These are phyloP conservation scores for Calonectria montana DNA, from an alignment of 2,329 filamentous ascomycete genomes.

Conservation along the genomic window DNA sequence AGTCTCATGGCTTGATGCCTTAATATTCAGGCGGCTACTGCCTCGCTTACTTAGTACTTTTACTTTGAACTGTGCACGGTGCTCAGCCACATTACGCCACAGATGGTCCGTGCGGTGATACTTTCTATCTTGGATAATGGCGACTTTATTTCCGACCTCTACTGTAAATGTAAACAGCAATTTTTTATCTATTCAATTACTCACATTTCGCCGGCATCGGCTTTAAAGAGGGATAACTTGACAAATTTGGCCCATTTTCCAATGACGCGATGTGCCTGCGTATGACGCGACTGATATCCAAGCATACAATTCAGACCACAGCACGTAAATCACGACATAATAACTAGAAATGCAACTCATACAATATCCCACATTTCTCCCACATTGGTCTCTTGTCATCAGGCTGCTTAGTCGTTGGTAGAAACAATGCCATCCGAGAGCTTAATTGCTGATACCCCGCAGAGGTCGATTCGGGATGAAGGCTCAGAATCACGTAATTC, in stretches of 20 bases:
- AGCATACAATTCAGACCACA: not conserved
- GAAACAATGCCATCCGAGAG: not conserved
- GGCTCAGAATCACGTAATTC: slow-evolving; percentile 22
- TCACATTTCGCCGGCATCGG: slow-evolving; percentile 6
- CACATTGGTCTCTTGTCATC: slow-evolving; percentile 5
- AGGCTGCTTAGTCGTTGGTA: not conserved
- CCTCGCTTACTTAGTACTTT: too few relatives aligned
- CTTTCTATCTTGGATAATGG: too few relatives aligned
- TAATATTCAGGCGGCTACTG: too few relatives aligned
- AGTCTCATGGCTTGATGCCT: too few relatives aligned
- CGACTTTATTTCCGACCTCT: too few relatives aligned
- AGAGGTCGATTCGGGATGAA: not conserved
- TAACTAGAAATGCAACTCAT: not conserved
- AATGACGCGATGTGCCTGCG: slow-evolving; percentile 24
- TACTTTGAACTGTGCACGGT: too few relatives aligned
- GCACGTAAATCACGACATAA: slow-evolving; percentile 22
- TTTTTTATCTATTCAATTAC: not conserved
- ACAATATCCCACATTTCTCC: slow-evolving; percentile 10
- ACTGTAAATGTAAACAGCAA: not conserved
- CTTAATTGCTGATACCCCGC: not conserved
- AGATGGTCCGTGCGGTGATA: too few relatives aligned
- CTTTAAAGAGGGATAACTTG: not conserved
- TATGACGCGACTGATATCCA: slow-evolving; percentile 7
- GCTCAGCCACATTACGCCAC: too few relatives aligned
- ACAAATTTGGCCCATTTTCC: not conserved